Conservation (phyloP, 345 rosid genomes). For the Camelina neglecta region DNA sequence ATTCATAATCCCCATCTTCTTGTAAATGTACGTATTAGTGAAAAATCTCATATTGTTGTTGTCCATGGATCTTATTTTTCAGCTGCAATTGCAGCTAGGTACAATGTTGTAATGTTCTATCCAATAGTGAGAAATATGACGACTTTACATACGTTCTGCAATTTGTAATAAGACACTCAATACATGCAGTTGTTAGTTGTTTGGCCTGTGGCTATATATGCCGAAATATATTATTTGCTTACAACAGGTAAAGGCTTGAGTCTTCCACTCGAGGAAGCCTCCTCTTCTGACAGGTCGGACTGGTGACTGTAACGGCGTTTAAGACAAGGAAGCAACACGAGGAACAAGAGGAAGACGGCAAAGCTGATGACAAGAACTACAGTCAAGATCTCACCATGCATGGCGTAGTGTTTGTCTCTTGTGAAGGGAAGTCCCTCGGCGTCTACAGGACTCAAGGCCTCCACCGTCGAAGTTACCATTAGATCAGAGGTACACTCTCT, state of each 20-base stretch:
- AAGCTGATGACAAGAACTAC: conserved; percentile 45
- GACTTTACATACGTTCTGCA: conserved; percentile 12
- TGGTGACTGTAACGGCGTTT: conserved; percentile 42
- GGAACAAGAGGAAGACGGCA: conserved; percentile 46
- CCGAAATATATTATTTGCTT: conserved; percentile 15
- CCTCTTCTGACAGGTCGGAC: conserved; percentile 33
- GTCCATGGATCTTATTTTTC: conserved; percentile 8
- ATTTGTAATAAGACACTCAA: conserved; percentile 12
- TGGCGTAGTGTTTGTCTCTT: conserved; percentile 48
- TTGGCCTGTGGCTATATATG: conserved; percentile 28
- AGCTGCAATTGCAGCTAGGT: conserved; percentile 31
- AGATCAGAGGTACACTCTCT: conserved; percentile 16
- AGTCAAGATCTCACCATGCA: conserved; percentile 56
- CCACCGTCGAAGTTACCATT: conserved; percentile 34
- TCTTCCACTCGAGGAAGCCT: conserved; percentile 29
- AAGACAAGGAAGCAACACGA: conserved; percentile 51
- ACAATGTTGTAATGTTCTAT: conserved; percentile 36
- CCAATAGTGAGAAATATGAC: conserved; percentile 26
- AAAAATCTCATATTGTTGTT: background rate
- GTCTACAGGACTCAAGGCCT: conserved; percentile 43
- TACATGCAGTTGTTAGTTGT: conserved; percentile 23
- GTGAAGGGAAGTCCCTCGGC: conserved; percentile 36
- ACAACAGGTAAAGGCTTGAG: conserved; percentile 29
- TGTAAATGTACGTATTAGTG: conserved; percentile 14
- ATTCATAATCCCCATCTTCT: background rate